Conservation (phyloP, 306 rosid genomes). For the Cicer chorassanicum region DNA sequence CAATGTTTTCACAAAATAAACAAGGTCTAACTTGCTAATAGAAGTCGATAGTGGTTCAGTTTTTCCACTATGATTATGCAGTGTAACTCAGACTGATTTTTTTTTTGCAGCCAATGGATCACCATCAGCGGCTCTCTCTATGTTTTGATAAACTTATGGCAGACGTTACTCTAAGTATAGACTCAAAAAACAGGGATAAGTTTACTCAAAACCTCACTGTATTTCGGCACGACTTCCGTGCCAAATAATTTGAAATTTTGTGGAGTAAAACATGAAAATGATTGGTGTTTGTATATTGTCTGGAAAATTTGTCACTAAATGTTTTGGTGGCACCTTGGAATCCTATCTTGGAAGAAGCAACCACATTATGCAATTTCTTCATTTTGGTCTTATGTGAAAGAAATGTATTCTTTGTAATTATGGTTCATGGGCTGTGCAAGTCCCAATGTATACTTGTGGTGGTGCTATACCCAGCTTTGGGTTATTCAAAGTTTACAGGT, state of each 20-base stretch:
- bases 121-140: conserved; percentile 54
- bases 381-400: conserved; percentile 37
- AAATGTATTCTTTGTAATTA: conserved; percentile 52
- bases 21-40: not conserved
- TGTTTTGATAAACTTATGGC: conserved; percentile 64
- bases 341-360: conserved; percentile 40
- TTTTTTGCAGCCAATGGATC: conserved; percentile 57
- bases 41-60: conserved; percentile 14
- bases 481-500: conserved; percentile 36
- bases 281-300: conserved; percentile 45
- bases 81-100: conserved; percentile 31
- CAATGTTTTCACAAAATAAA: no score
- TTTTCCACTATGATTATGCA: not conserved
- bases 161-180: conserved; percentile 54
- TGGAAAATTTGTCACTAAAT: conserved; percentile 41
- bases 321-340: conserved; percentile 39
- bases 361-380: conserved; percentile 42
- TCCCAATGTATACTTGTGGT: conserved; percentile 41
- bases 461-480: conserved; percentile 46
- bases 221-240: conserved; percentile 57
- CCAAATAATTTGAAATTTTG: conserved; percentile 48
- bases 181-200: conserved; percentile 61
- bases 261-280: conserved; percentile 30
- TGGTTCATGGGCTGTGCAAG: conserved; percentile 44
- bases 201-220: conserved; percentile 61